Conservation (phyloP, 495 filamentous ascomycete genomes). For the Xylaria castorea region DNA sequence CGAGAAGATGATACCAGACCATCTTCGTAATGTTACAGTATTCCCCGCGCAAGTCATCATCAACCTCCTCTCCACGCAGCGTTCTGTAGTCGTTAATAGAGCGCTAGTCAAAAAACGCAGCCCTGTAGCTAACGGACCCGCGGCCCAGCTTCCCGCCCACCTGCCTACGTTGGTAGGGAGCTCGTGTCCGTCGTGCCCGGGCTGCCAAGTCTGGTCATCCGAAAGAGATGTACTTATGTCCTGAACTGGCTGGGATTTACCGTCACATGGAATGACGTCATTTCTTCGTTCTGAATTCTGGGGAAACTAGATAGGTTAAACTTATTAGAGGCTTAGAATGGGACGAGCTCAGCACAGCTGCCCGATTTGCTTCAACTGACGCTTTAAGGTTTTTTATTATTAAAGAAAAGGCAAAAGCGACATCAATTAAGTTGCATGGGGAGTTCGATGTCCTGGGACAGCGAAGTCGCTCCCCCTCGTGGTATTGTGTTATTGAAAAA, state of each 20-base stretch:
- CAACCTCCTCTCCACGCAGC: background rate
- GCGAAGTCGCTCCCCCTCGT: too few species aligned
- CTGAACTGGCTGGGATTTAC: background rate
- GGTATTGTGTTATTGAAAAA: too few species aligned
- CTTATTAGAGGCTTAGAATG: too few species aligned
- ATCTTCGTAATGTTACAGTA: background rate
- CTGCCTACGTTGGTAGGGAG: slow-evolving; percentile 9
- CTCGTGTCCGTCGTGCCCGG: background rate
- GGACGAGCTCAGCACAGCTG: too few species aligned
- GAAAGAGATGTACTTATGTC: background rate
- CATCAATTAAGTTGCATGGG: too few species aligned
- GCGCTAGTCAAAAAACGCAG: background rate
- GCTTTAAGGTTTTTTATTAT: too few species aligned
- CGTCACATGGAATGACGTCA: too few species aligned
- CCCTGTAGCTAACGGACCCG: background rate
- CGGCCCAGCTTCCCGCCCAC: background rate
- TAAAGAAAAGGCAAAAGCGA: too few species aligned
- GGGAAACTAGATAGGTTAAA: too few species aligned
- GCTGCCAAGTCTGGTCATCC: background rate
- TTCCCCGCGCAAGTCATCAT: background rate
- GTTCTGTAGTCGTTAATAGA: background rate
- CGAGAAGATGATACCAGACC: background rate
- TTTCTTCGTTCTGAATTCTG: too few species aligned
- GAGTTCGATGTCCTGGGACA: too few species aligned
- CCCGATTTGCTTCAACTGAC: too few species aligned